Evolutionary conservation across 2,329 filamentous ascomycete genomes (phyloP).

Genomic region (Orbilia blumenaviensis): DNA sequence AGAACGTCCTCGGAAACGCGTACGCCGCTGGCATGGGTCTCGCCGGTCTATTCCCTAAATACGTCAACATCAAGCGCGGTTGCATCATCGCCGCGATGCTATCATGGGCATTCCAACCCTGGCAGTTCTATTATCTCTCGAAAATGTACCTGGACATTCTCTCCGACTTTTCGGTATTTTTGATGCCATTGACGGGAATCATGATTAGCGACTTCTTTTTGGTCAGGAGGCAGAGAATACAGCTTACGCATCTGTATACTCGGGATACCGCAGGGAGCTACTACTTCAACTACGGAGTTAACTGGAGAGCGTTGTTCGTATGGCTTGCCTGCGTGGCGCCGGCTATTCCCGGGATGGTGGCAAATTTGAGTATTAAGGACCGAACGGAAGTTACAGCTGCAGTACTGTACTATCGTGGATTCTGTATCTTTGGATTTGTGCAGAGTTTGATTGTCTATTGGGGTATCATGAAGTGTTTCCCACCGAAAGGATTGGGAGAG

Average conservation of each 20-base stretch:
- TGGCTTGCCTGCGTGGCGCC: slow-evolving; percentile 48
- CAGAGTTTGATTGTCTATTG: slow-evolving; percentile 47
- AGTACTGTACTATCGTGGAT: slow-evolving; percentile 43
- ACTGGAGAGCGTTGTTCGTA: slow-evolving; percentile 48
- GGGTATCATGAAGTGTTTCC: slow-evolving; percentile 35
- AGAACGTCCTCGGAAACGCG: slow-evolving; percentile 65
- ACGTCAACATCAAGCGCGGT: slow-evolving; percentile 69
- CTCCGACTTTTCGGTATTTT: slow-evolving; percentile 48
- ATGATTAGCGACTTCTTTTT: slow-evolving; percentile 52
- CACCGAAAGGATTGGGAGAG: slow-evolving; percentile 39
- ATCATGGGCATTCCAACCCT: slow-evolving; percentile 64
- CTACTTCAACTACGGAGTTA: slow-evolving; percentile 42
- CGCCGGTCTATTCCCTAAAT: slow-evolving; percentile 66
- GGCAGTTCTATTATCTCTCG: slow-evolving; percentile 65
- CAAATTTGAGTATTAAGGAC: slow-evolving; percentile 40
- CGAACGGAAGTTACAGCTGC: slow-evolving; percentile 41
- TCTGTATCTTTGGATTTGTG: slow-evolving; percentile 50
- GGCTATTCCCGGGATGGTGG: slow-evolving; percentile 44
- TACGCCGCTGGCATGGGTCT: slow-evolving; percentile 68
- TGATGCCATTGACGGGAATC: slow-evolving; percentile 52
- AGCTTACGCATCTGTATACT: slow-evolving; percentile 51
- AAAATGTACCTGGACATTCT: slow-evolving; percentile 55
- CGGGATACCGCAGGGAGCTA: slow-evolving; percentile 38
- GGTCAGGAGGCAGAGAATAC: slow-evolving; percentile 28
- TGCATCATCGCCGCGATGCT: slow-evolving; percentile 65